Conservation (phyloP, 768 basidiomycete species). For the Russula sp. region DNA sequence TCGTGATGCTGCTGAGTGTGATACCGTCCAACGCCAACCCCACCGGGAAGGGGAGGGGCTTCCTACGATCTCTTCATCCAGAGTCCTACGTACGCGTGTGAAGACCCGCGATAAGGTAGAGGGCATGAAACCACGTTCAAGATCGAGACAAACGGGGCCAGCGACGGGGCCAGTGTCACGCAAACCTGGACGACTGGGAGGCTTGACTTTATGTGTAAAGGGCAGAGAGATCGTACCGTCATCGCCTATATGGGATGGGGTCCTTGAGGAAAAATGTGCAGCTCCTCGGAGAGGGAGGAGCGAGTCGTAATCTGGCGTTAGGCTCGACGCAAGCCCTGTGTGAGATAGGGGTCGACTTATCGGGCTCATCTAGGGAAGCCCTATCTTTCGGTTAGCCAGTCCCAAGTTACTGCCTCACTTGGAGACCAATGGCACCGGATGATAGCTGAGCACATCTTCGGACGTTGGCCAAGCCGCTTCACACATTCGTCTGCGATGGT, state of each 20-base stretch:
- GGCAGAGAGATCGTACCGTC: not conserved
- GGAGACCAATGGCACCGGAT: not conserved
- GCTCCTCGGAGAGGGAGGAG: not conserved
- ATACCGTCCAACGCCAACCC: not conserved
- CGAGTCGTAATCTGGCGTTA: not conserved
- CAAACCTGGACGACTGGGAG: not conserved
- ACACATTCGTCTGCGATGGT: slow-evolving; percentile 1
- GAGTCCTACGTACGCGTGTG: not conserved
- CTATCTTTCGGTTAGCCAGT: not conserved
- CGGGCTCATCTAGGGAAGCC: slow-evolving; percentile 18
- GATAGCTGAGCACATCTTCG: not conserved
- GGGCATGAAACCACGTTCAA: not conserved
- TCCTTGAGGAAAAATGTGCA: not conserved
- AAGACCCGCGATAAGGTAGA: not conserved
- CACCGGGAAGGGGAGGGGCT: not conserved
- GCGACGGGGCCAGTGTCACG: not conserved
- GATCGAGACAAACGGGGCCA: not conserved
- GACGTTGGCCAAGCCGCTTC: not conserved
- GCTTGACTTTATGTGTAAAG: not conserved
- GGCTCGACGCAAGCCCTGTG: not conserved
- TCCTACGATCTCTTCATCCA: not conserved
- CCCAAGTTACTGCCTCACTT: not conserved
- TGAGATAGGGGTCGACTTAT: slow-evolving; percentile 18
- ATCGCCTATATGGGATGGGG: not conserved
- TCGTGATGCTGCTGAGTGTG: not conserved